Conservation (phyloP, 495 filamentous ascomycete species). For the Lentithecium fluviatile region DNA sequence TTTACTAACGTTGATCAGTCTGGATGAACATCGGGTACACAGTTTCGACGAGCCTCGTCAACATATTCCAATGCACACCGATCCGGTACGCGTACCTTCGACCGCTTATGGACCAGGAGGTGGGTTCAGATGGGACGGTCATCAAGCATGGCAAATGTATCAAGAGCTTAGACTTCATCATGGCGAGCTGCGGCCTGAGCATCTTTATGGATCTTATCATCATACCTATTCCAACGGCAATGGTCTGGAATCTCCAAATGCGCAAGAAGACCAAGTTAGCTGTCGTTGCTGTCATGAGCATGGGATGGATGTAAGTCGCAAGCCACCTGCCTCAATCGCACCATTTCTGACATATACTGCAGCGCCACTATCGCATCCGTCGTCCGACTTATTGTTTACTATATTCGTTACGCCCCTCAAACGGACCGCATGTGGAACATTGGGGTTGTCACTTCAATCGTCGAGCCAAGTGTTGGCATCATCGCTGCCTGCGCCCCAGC, state of each 20-base stretch:
- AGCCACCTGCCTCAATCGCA: neutral
- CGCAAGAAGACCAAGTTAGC: slow-evolving; percentile 47
- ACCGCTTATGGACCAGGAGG: slow-evolving; percentile 20
- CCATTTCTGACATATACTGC: neutral
- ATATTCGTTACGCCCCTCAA: slow-evolving; percentile 34
- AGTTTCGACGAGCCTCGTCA: slow-evolving; percentile 55
- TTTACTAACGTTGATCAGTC: slow-evolving; percentile 28
- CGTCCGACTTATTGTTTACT: slow-evolving; percentile 34
- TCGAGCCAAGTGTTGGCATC: slow-evolving; percentile 33
- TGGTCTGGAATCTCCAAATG: slow-evolving; percentile 51
- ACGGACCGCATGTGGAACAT: slow-evolving; percentile 30
- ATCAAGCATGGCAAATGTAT: slow-evolving; percentile 48
- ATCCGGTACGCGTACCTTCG: slow-evolving; percentile 40
- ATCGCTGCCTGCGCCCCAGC: slow-evolving; percentile 37
- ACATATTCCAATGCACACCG: slow-evolving; percentile 58
- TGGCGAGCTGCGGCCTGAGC: slow-evolving; percentile 48
- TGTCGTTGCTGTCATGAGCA: slow-evolving; percentile 46
- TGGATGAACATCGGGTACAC: slow-evolving; percentile 53
- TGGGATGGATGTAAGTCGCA: slow-evolving; percentile 36
- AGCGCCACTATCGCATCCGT: slow-evolving; percentile 33
- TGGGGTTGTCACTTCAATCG: slow-evolving; percentile 30
- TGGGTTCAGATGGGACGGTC: slow-evolving; percentile 41
- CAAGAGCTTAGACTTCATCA: slow-evolving; percentile 46
- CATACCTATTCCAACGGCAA: slow-evolving; percentile 50
- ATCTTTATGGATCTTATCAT: slow-evolving; percentile 52